These are phyloP conservation scores for Casaregolazyma lundiana DNA, from an alignment of 1,139 yeast species.

Conservation along the genomic window DNA sequence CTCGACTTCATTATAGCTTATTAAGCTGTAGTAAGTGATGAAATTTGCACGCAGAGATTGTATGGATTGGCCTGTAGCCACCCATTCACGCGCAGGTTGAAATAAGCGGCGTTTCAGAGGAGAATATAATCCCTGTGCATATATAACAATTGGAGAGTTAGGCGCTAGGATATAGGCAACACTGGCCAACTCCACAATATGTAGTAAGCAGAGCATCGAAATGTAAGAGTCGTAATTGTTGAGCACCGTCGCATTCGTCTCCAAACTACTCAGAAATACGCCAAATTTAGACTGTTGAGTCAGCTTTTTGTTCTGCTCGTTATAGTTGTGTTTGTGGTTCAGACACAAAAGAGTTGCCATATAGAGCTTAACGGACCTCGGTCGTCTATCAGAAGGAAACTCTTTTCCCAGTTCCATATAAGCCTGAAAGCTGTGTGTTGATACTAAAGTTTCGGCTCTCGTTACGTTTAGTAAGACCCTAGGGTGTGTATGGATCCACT, in stretches of 20 bases:
- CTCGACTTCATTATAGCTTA: slow-evolving; percentile 15
- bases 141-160: slow-evolving; percentile 43
- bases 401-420: slow-evolving; percentile 2
- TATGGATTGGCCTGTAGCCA: slow-evolving; percentile 18
- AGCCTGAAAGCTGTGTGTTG: slow-evolving; percentile 2
- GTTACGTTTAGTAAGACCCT: slow-evolving; percentile 38
- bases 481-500: slow-evolving; percentile 58
- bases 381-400: neutral
- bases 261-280: slow-evolving; percentile 3
- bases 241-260: neutral
- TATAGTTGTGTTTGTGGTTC: slow-evolving; percentile 2
- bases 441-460: slow-evolving; percentile 25
- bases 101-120: slow-evolving; percentile 25
- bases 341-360: slow-evolving; percentile 4
- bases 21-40: slow-evolving; percentile 18
- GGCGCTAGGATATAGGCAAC: slow-evolving; percentile 45
- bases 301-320: neutral
- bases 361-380: neutral
- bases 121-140: slow-evolving; percentile 40
- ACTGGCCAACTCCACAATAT: slow-evolving; percentile 36
- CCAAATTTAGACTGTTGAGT: neutral
- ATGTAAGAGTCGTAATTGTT: slow-evolving; percentile 40
- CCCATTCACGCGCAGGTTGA: slow-evolving; percentile 23
- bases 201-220: slow-evolving; percentile 25
- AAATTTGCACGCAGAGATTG: slow-evolving; percentile 25